Evolutionary conservation across 2,329 filamentous ascomycete genomes (phyloP), one percentile per base, ranked within the genome.

Genomic region (Trichoderma lentiforme): DNA sequence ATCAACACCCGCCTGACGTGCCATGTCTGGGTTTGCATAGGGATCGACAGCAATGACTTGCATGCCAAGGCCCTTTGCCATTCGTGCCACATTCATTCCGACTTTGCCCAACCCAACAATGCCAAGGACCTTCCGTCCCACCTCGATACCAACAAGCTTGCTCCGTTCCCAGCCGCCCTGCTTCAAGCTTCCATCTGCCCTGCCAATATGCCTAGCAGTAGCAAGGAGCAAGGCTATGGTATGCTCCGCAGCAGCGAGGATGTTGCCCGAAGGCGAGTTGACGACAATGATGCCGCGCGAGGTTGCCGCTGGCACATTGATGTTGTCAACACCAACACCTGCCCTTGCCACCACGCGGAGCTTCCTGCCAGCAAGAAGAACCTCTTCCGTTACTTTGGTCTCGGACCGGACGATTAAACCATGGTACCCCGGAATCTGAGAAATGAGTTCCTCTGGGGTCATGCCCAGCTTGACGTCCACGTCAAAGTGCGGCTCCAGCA

Each of bases 21-120:
- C 92, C 53, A 95, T 86, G n/a, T 91, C 89, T 0, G 88, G 85
- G 73, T 91, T 92, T 1, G 93, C 92, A 78, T 94, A 95, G 0
- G 93, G 93, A 76, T 95, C 93, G 66, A 92, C 88, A 0, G 92
- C 93, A 18, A 91, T 81, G 14, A 95, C 88, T 56, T 87, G 88
- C 93, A 95, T 95, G 0, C 92, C 92, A 30, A 95, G 82, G 0
- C 93, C 92, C 68, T 90, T 91, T 9, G 91, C 92, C 83, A 94
- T 91, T n/a, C 92, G 86, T 21, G 93, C 93, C 18, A 95, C 93
- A 65, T 92, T 92, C 78, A 95, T 85, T 26, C 93, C 93, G 32
- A 95, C 92, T 83, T 95, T 95, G n/a, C 93, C 93, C 30, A 95
- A 82, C 1, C 93, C 93, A 51, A 96, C 89, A 64, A 95, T 91